Conservation (phyloP, 305 asterid genomes). For the Fraxinus xanthoxyloides region DNA sequence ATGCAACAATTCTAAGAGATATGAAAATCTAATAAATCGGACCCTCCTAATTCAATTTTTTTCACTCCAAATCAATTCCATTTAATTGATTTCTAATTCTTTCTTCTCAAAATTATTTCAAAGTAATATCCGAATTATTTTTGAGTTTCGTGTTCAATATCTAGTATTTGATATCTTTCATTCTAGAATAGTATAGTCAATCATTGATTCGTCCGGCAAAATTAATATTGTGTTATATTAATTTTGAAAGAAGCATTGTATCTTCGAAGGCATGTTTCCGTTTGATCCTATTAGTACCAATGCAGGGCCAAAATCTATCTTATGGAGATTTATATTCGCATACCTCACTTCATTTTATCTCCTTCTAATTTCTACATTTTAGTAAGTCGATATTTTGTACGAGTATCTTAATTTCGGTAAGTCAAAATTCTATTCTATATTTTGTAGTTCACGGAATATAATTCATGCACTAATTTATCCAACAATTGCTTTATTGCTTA, state of each 20-base stretch:
- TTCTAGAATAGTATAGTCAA: background rate
- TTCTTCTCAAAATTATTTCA: background rate
- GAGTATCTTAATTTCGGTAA: background rate
- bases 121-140: background rate
- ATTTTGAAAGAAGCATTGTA: background rate
- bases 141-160: background rate
- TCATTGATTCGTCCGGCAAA: background rate
- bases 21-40: background rate
- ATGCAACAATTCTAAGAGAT: background rate
- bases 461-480: background rate
- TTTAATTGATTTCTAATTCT: background rate
- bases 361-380: background rate
- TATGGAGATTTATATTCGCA: background rate
- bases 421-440: background rate
- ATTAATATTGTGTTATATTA: background rate
- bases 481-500: constrained; percentile 5
- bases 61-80: background rate
- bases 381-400: background rate
- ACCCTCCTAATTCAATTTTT: background rate
- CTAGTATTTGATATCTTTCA: background rate
- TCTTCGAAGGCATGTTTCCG: background rate
- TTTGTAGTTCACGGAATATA: background rate
- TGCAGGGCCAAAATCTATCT: background rate
- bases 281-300: background rate
- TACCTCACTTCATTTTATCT: background rate